Base-by-base conservation (phyloP, 345 rosid genomes). In the Diplotaxis tenuifolia region DNA sequence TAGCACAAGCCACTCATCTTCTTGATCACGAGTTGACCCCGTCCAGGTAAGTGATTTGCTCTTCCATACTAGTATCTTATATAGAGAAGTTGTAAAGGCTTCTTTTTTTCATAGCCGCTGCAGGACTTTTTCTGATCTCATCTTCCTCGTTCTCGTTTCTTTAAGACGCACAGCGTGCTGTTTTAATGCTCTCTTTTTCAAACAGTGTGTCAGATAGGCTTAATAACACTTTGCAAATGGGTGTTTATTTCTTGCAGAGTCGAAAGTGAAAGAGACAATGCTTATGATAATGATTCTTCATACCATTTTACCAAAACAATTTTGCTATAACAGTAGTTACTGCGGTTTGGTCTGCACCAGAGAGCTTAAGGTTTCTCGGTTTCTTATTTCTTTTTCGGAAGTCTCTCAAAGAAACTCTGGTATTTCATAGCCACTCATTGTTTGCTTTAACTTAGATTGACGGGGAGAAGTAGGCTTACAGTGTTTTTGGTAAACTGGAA, bases 341-440 rank as follows among this genome's bases (percentile, higher is more conserved):
- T 28, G 3, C n/a, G n/a, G n/a, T n/a, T n/a, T 60, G 47, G 68
- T 61, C 31, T 49, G 67, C 67, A 67, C 21, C 22, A 59, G 25
- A 11, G 23, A 65, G 62, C 25, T 49, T 47, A 23, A 14, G 54
- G 53, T 66, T 23, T 74, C 42, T 49, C 54, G 6, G 50, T 47
- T 42, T 20, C 72, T 67, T 22, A 79, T 67, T 87, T 89, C 82
- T 87, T 88, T 80, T 83, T 90, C 4, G 96, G 96, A 52, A 95
- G 83, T 83, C 89, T 92, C 83, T 95, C 93, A 55, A 10, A 83
- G 31, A 82, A 95, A 79, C 55, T 49, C 92, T 92, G 94, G 42
- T 36, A 80, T 95, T 91, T 1, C 97, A 50, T 92, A 92, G 31
- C 31, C 31, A 28, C 31, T 28, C 31, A 28, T n/a, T n/a, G n/a